Evolutionary conservation across 176 grass and related monocot species (phyloP), one percentile per base, ranked within the genome.

Genomic region (Musa itinerans): DNA sequence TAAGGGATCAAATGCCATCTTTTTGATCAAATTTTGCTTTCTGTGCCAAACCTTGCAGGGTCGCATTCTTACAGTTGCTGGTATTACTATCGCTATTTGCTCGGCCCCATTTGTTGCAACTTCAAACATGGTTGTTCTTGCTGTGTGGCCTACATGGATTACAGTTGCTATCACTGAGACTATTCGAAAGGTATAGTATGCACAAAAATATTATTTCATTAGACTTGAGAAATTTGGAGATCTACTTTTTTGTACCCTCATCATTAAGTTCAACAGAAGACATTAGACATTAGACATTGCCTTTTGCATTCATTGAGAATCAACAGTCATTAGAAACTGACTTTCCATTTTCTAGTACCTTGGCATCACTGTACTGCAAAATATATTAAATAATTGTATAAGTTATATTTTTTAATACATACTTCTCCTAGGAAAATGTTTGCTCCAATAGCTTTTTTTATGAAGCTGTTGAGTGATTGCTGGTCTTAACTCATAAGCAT

Each of bases 151-250:
- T 56, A 93, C 90, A 77, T 97, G 94, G 90, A 12, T 89, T 80
- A 84, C 84, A 6, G 94, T 97, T 13, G 90, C 94, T 76, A 15
- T 90, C 69, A 89, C 90, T 62, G 94, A 97, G 81, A 97, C 94
- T 66, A 63, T 88, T 80, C 71, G 94, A 54, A 93, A 93, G 87
- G 94, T 96, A 82, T 54, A 54, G 13, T 11, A 43, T 73, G 61
- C 74, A 15, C 34, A 8, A 65, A 15, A 48, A 71, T 1, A 11
- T 9, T 14, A 75, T 12, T 71, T 6, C 8, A 11, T 62, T 76
- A 69, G 73, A 66, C n/a, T 3, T 82, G 53, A 64, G 23, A 8
- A 6, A 68, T 16, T 9, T 62, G 58, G 58, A 22, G 58, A 62
- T 62, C 58, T 62, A n/a, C 2, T n/a, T 9, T 62, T 62, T 43